Conservation (phyloP, 1,139 yeast species). For the Protomyces macrosporus region DNA sequence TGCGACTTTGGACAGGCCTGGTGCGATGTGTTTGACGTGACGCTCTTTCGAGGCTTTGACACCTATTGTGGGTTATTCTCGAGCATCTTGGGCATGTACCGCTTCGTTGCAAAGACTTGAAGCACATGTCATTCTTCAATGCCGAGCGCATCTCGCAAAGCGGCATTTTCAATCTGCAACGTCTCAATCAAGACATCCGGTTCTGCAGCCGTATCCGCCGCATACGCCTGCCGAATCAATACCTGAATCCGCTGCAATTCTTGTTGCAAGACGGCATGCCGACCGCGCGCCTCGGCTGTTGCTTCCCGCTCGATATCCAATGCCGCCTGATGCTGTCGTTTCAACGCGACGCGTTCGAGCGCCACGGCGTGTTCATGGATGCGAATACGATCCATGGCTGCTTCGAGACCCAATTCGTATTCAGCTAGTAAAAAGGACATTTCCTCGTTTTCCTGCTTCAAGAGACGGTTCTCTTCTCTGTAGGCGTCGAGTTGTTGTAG, state of each 20-base stretch:
- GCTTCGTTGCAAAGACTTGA: constrained; percentile 20
- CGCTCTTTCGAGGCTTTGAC: constrained; percentile 9
- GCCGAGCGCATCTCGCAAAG: background rate
- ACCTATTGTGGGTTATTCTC: constrained; percentile 6
- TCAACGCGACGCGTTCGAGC: background rate
- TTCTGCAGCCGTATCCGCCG: constrained; percentile 2
- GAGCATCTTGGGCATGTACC: constrained; percentile 10
- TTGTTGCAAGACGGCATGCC: background rate
- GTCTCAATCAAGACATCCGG: constrained; percentile 10
- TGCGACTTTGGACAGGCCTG: constrained; percentile 22
- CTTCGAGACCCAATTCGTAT: constrained; percentile 7
- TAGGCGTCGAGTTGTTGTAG: background rate
- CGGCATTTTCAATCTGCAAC: constrained; percentile 11
- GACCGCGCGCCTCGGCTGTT: background rate
- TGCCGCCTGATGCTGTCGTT: constrained; percentile 1
- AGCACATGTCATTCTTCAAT: background rate
- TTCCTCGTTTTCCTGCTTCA: constrained; percentile 3
- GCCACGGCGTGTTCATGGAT: constrained; percentile 9
- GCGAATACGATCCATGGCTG: constrained; percentile 15
- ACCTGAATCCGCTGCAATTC: background rate
- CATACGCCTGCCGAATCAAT: constrained; percentile 5
- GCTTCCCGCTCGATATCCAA: background rate
- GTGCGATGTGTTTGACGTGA: constrained; percentile 23
- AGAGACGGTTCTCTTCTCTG: constrained; percentile 2
- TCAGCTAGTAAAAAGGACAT: constrained; percentile 8